phyloP scores from a whole-genome alignment of 495 filamentous ascomycete genomes.

The Tricharina praecox region DNA sequence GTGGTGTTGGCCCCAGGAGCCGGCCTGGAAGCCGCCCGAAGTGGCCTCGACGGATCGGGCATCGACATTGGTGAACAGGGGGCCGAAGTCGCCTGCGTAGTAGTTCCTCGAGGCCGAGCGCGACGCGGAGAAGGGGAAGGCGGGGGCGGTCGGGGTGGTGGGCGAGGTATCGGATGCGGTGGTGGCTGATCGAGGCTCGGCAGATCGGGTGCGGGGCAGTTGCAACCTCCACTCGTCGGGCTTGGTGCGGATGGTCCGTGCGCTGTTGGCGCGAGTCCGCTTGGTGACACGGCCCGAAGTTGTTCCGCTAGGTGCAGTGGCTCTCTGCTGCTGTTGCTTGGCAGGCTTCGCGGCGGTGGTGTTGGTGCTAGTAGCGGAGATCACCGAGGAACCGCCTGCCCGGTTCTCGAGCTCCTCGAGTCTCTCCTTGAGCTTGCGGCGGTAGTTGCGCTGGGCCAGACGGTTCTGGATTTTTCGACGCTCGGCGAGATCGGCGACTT shows the following conservation, averaged over 20 bases:
- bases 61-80: slow-evolving; percentile 12
- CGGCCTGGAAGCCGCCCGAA: slow-evolving; percentile 8
- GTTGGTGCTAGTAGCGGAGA: too few species aligned
- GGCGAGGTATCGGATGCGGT: slow-evolving; percentile 1
- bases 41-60: slow-evolving; percentile 11
- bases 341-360: slow-evolving; percentile 7
- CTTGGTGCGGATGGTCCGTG: background rate
- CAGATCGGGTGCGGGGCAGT: background rate
- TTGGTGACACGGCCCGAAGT: slow-evolving; percentile 2
- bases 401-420: slow-evolving; percentile 25
- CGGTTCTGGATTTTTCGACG: slow-evolving; percentile 57
- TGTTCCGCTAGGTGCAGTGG: background rate
- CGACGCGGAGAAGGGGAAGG: background rate
- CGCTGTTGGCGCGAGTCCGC: slow-evolving; percentile 1
- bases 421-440: slow-evolving; percentile 27
- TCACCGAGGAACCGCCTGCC: slow-evolving; percentile 14
- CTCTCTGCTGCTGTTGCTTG: slow-evolving; percentile 9
- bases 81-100: slow-evolving; percentile 21
- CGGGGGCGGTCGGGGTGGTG: background rate
- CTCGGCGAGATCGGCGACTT: slow-evolving; percentile 60
- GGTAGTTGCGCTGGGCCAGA: slow-evolving; percentile 61
- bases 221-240: background rate
- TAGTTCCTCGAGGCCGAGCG: background rate
- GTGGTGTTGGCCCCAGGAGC: background rate
- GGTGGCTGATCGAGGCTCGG: slow-evolving; percentile 1